Evolutionary conservation across 805 yeast genomes (phyloP).

Genomic region (Sugiyamaella lignohabitans): DNA sequence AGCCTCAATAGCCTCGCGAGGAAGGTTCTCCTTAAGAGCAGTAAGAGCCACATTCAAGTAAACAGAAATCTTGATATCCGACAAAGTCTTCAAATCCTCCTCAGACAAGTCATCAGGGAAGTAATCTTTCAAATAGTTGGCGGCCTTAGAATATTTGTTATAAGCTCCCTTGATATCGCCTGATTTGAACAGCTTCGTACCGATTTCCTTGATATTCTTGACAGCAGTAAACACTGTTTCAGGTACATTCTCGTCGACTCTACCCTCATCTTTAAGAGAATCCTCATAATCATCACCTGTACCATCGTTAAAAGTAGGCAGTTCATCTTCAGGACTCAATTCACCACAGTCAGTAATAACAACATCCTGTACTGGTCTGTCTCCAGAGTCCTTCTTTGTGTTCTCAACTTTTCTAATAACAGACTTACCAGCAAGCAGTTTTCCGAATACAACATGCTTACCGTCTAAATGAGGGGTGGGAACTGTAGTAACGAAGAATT

Average conservation of each 20-base stretch:
- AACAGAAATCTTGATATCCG: conserved; percentile 49
- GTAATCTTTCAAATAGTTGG: conserved; percentile 60
- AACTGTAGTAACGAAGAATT: conserved; percentile 77
- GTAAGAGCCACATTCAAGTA: conserved; percentile 69
- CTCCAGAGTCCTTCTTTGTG: conserved; percentile 39
- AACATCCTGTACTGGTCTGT: conserved; percentile 42
- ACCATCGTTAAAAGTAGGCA: conserved; percentile 54
- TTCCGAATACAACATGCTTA: conserved; percentile 73
- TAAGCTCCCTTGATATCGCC: conserved; percentile 53
- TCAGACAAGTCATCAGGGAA: conserved; percentile 62
- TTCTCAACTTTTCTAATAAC: conserved; percentile 55
- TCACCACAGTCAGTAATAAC: conserved; percentile 56
- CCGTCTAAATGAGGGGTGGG: conserved; percentile 59
- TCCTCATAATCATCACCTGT: conserved; percentile 82
- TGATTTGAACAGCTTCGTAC: conserved; percentile 67
- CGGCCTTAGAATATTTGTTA: conserved; percentile 68
- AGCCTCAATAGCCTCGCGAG: conserved; percentile 49
- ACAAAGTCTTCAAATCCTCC: conserved; percentile 39
- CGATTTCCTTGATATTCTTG: conserved; percentile 61
- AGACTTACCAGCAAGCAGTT: conserved; percentile 36
- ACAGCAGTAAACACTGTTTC: conserved; percentile 64
- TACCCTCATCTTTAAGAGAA: conserved; percentile 62
- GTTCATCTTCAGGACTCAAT: conserved; percentile 49
- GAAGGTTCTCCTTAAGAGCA: conserved; percentile 57
- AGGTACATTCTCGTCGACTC: conserved; percentile 46